Conservation (phyloP, 176 grass and related monocot species). For the Sorghum bicolor region DNA sequence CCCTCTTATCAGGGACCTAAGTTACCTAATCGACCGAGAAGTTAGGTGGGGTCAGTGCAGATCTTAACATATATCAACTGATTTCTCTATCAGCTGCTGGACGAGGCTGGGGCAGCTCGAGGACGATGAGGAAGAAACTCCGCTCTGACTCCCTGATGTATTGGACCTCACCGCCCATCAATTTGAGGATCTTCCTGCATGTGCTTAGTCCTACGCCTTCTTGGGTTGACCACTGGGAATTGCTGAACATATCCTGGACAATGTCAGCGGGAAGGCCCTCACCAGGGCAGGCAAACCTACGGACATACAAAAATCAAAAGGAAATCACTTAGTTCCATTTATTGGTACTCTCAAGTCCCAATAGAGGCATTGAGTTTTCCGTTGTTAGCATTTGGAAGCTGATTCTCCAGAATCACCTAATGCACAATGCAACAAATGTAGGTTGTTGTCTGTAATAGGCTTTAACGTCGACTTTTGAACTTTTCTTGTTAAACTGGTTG, state of each 20-base stretch:
- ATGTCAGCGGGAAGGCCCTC: conserved; percentile 84
- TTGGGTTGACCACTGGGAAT: conserved; percentile 67
- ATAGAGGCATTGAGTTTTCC: not conserved
- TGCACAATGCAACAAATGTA: not conserved
- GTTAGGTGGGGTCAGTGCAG: conserved; percentile 6
- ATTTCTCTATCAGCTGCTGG: conserved; percentile 45
- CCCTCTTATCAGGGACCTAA: conserved; percentile 15
- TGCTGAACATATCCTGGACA: conserved; percentile 95
- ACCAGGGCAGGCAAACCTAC: conserved; percentile 83
- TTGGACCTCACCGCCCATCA: conserved; percentile 95
- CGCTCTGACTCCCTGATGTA: conserved; percentile 90
- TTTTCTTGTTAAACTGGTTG: too few relatives aligned
- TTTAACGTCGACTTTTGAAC: too few relatives aligned
- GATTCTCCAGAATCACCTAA: not conserved
- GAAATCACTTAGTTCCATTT: not conserved
- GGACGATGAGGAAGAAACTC: conserved; percentile 75
- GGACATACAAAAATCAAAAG: conserved; percentile 13
- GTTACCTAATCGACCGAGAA: conserved; percentile 22
- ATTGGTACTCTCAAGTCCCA: not conserved
- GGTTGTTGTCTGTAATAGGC: too few relatives aligned
- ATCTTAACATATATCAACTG: conserved; percentile 30
- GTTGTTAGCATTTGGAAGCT: not conserved
- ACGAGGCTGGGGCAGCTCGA: conserved; percentile 62
- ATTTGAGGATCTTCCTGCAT: conserved; percentile 81
- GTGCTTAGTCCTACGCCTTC: conserved; percentile 82